A percentile compares a stretch with the other conserved stretches of the same genome.
Evolutionary conservation across 1,284 basidiomycete genomes (phyloP).

Genomic region (Pyrrhoderma lamaoense): DNA sequence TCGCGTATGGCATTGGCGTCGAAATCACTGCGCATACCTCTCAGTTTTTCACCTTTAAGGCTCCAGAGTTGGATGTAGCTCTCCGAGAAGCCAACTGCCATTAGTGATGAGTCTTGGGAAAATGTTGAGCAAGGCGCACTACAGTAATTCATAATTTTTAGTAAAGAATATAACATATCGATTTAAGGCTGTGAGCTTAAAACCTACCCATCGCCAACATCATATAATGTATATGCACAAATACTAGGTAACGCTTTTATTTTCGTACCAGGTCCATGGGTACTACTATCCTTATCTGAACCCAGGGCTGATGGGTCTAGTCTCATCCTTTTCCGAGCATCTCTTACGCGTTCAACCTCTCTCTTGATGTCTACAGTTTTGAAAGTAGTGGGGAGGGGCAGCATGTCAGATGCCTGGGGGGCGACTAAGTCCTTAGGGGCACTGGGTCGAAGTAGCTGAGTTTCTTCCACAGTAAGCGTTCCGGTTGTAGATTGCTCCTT

Average conservation of each 20-base stretch:
- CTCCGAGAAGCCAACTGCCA: conserved; percentile 95
- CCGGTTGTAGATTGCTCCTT: conserved; percentile 56
- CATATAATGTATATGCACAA: conserved; percentile 89
- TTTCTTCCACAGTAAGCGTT: conserved; percentile 52
- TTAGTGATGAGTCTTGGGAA: conserved; percentile 86
- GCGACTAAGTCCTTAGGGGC: conserved; percentile 45
- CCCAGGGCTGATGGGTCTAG: conserved; percentile 67
- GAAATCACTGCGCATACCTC: conserved; percentile 71
- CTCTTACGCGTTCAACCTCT: conserved; percentile 86
- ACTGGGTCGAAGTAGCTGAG: conserved; percentile 43
- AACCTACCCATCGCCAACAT: conserved; percentile 81
- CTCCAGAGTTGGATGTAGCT: conserved; percentile 96
- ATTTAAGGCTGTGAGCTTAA: conserved; percentile 7
- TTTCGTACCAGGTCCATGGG: conserved; percentile 48
- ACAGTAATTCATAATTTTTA: no score
- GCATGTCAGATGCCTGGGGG: conserved; percentile 68
- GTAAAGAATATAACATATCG: no score
- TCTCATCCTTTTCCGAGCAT: conserved; percentile 84
- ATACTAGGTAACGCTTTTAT: conserved; percentile 78
- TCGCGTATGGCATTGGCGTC: conserved; percentile 61
- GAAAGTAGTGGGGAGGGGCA: conserved; percentile 76
- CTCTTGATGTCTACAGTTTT: conserved; percentile 84
- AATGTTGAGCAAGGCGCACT: conserved; percentile 80
- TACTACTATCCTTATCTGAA: conserved; percentile 46
- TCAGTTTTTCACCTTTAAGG: conserved; percentile 86